phyloP scores from a whole-genome alignment of 495 filamentous ascomycete species.

The Filosporella fistucella region DNA sequence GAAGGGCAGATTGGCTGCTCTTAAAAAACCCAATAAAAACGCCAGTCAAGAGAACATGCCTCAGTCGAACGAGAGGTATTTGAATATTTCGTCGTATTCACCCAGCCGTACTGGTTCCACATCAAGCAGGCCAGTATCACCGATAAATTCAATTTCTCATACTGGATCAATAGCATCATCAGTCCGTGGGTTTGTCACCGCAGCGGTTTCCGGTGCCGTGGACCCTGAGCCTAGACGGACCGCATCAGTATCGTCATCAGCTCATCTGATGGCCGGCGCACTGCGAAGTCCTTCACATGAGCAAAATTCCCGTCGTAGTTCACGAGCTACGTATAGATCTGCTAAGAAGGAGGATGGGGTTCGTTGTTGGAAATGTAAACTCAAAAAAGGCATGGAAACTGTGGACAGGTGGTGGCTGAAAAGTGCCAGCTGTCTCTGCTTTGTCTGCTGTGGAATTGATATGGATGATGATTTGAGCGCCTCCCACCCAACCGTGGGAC shows the following conservation, averaged over 20 bases:
- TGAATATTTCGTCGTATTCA: no score
- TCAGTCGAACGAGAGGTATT: no score
- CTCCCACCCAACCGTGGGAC: neutral
- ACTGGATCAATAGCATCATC: neutral
- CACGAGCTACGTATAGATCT: neutral
- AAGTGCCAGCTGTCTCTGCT: slow-evolving; percentile 15
- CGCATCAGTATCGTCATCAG: slow-evolving; percentile 6
- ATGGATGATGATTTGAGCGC: slow-evolving; percentile 12
- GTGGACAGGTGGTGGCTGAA: slow-evolving; percentile 11
- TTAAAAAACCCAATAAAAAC: no score
- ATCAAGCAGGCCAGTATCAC: no score
- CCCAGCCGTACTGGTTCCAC: no score
- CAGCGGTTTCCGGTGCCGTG: neutral
- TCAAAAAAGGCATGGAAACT: slow-evolving; percentile 2
- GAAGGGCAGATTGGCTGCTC: no score
- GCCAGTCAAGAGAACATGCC: no score
- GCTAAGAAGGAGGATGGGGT: neutral
- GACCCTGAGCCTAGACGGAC: neutral
- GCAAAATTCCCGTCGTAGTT: neutral
- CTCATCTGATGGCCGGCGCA: slow-evolving; percentile 4
- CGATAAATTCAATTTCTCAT: no score
- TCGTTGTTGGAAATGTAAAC: slow-evolving; percentile 23
- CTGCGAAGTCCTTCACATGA: no score
- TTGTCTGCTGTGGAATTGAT: slow-evolving; percentile 22
- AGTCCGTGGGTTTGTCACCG: neutral